Evolutionary conservation across 2,329 filamentous ascomycete genomes (phyloP).

Genomic region (Orbilia blumenaviensis): DNA sequence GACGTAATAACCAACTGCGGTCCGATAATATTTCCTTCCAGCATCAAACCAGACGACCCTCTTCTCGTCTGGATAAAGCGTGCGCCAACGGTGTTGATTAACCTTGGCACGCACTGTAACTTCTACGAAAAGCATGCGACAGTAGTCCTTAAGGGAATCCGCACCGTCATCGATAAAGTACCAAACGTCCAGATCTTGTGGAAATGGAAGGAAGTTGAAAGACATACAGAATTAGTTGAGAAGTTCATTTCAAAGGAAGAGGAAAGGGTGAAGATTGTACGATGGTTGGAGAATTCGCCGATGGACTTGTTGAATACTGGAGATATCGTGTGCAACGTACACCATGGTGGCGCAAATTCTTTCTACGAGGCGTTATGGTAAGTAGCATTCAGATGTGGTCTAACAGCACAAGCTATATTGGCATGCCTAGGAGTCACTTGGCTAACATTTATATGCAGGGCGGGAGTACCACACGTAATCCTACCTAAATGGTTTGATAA

Average conservation of each 20-base stretch:
- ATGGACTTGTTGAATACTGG: conserved; percentile 60
- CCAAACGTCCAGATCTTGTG: conserved; percentile 53
- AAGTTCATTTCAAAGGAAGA: conserved; percentile 17
- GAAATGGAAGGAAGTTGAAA: conserved; percentile 49
- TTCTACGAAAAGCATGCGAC: conserved; percentile 37
- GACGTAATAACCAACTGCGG: conserved; percentile 52
- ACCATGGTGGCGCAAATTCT: conserved; percentile 65
- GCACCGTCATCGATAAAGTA: conserved; percentile 26
- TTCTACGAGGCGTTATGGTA: conserved; percentile 61
- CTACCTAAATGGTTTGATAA: conserved; percentile 55
- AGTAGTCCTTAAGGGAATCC: conserved; percentile 43
- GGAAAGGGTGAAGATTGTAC: conserved; percentile 41
- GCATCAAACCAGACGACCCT: conserved; percentile 39
- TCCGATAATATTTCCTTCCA: conserved; percentile 50
- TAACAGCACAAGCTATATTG: no score
- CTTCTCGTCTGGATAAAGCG: conserved; percentile 50
- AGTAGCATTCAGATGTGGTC: no score
- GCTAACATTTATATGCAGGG: conserved; percentile 27
- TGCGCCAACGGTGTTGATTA: conserved; percentile 54
- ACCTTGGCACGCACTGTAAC: conserved; percentile 54
- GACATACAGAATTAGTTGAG: neutral
- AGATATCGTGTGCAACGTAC: conserved; percentile 62
- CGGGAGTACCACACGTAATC: conserved; percentile 55
- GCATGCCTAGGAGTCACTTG: no score
- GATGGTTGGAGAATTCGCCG: conserved; percentile 46